Base-by-base conservation (phyloP, 768 basidiomycete genomes). In the Phanerochaete carnosa region DNA sequence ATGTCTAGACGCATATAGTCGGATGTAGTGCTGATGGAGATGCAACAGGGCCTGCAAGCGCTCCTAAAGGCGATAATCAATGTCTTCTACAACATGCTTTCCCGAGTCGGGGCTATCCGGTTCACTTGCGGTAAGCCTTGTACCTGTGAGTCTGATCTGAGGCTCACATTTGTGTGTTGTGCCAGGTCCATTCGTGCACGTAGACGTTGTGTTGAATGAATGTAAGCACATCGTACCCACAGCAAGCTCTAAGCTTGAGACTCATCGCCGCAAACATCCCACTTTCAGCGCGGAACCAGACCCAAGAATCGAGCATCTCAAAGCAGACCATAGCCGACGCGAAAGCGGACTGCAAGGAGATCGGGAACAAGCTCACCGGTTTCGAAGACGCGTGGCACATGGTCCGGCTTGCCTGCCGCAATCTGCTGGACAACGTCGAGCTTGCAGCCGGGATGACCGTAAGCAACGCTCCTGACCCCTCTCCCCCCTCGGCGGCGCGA, bases 341-440 rank as follows among this genome's bases (percentile, higher is more conserved):
- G 23, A 62, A 58, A 45, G 62, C 58, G 11, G 64, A 71, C 45
- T 62, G 62, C 58, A 61, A 62, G 33, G 64, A 66, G n/a, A 65
- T 71, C 35, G 47, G 16, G 8, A 57, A 65, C 30, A 61, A 63
- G 55, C 67, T 71, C 22, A 62, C 51, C 23, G 66, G 63, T 16
- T 71, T 71, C 51, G 67, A 71, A 62, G 66, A 67, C 28, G 70
- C 68, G n/a, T 71, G 70, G 70, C 67, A 71, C 51, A 55, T 66
- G 55, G 65, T 68, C 3, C 59, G 65, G 22, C 60, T 71, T 19
- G 63, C 63, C 8, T 69, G 70, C 58, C 54, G 57, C 1, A 59
- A 57, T 30, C 62, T 71, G 23, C 58, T 60, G n/a, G 57, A 64
- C 43, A 67, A 65, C 56, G 59, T 71, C 22, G 65, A 66, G 25